Conservation (phyloP, 352 stramenopile species). For the Pythium volutum region DNA sequence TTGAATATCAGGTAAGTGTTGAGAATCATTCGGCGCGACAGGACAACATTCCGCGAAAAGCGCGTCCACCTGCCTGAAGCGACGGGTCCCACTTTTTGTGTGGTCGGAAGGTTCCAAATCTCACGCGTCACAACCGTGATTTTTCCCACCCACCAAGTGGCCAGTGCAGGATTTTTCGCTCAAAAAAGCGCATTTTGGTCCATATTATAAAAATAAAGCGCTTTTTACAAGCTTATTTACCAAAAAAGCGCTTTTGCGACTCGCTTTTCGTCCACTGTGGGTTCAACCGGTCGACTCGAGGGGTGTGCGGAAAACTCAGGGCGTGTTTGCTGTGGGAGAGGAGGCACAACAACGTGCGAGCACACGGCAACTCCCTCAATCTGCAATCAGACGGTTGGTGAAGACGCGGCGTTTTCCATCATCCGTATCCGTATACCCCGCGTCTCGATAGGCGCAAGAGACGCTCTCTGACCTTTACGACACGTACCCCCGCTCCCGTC, state of each 20-base stretch:
- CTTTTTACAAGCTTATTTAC: background rate
- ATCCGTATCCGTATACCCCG: background rate
- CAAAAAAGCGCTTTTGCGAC: background rate
- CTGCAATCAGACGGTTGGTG: background rate
- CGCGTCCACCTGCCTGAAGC: background rate
- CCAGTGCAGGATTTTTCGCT: slow-evolving; percentile 1
- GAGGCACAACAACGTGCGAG: background rate
- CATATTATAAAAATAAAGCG: no score
- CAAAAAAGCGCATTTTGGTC: slow-evolving; percentile 3
- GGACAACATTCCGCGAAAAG: slow-evolving; percentile 1
- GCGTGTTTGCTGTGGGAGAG: background rate
- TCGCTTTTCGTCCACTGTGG: slow-evolving; percentile 4
- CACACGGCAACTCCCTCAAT: background rate
- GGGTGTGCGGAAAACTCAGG: slow-evolving; percentile 10
- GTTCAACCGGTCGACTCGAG: background rate
- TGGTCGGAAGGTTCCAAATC: slow-evolving; percentile 13
- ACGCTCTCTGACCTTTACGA: background rate
- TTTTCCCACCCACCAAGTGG: slow-evolving; percentile 3
- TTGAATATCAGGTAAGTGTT: slow-evolving; percentile 6
- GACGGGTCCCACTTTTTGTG: background rate
- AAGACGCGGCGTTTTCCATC: background rate
- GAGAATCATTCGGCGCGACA: slow-evolving; percentile 6
- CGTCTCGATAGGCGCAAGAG: background rate
- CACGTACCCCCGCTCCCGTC: background rate
- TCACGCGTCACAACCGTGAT: background rate